Conservation (phyloP, 192 early-diverging fungal species). For the Dispira parvispora region DNA sequence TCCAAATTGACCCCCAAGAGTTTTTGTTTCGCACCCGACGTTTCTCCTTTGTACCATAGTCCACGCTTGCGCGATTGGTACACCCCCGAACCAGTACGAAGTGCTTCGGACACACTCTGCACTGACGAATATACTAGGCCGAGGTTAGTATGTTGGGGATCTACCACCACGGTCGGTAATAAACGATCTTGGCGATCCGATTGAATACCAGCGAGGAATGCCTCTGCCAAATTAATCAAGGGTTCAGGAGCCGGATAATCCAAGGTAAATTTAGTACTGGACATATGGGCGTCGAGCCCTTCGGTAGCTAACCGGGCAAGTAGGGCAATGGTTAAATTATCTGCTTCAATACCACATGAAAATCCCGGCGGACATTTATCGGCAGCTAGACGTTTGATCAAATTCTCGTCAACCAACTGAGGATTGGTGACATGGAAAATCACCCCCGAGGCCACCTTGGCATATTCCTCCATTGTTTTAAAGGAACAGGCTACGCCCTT, state of each 20-base stretch:
- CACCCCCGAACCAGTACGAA: conserved; percentile 67
- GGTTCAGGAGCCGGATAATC: background rate
- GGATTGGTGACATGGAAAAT: no score
- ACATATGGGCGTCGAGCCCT: no score
- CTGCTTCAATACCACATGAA: no score
- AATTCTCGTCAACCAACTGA: no score
- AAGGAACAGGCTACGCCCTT: no score
- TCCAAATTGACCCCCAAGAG: conserved; percentile 63
- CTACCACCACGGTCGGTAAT: conserved; percentile 82
- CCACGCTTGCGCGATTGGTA: conserved; percentile 79
- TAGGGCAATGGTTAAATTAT: no score
- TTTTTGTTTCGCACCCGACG: conserved; percentile 87
- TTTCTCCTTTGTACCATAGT: conserved; percentile 91
- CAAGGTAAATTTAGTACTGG: no score
- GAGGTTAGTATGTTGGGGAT: conserved; percentile 72
- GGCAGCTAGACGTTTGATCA: no score
- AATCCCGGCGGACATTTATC: no score
- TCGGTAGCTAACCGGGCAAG: no score
- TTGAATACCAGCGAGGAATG: conserved; percentile 32
- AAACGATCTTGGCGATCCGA: conserved; percentile 87
- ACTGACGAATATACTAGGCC: conserved; percentile 86
- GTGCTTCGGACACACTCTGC: conserved; percentile 63
- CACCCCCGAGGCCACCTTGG: no score
- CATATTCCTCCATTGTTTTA: no score
- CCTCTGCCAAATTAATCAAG: conserved; percentile 34